Conservation (phyloP, 306 rosid species). For the Lathyrus tuberosus region DNA sequence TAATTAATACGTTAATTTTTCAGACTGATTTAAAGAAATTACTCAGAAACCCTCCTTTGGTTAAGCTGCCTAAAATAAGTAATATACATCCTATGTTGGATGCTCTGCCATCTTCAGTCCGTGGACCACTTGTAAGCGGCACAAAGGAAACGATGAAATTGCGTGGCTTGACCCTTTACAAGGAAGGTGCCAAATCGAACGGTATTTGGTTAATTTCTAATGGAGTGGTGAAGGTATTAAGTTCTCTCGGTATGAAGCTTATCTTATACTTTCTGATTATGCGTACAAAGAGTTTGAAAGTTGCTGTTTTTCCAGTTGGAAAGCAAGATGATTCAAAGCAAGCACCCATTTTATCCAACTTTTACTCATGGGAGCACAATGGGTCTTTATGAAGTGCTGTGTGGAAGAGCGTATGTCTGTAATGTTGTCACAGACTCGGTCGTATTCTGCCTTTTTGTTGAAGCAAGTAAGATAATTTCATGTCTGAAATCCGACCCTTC, state of each 20-base stretch:
- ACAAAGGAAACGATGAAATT: conserved; percentile 73
- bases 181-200: conserved; percentile 76
- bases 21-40: conserved; percentile 90
- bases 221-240: conserved; percentile 87
- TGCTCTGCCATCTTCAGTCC: conserved; percentile 72
- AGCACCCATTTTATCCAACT: conserved; percentile 67
- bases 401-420: conserved; percentile 72
- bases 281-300: conserved; percentile 28
- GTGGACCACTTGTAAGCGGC: conserved; percentile 60
- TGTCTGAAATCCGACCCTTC: conserved; percentile 62
- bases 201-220: conserved; percentile 92
- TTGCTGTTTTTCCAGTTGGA: conserved; percentile 65
- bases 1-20: conserved; percentile 26
- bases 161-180: conserved; percentile 73
- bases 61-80: conserved; percentile 64
- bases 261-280: conserved; percentile 25
- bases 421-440: conserved; percentile 74
- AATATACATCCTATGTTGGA: conserved; percentile 69
- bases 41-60: conserved; percentile 82
- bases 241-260: conserved; percentile 1
- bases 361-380: conserved; percentile 85
- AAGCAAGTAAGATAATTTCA: conserved; percentile 60
- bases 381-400: conserved; percentile 87
- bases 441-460: conserved; percentile 68
- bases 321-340: conserved; percentile 62